Percentiles rank a stretch among this genome's conserved stretches.
Evolutionary conservation across 2,329 filamentous ascomycete genomes (phyloP).

Genomic region (Colletotrichum plurivorum): DNA sequence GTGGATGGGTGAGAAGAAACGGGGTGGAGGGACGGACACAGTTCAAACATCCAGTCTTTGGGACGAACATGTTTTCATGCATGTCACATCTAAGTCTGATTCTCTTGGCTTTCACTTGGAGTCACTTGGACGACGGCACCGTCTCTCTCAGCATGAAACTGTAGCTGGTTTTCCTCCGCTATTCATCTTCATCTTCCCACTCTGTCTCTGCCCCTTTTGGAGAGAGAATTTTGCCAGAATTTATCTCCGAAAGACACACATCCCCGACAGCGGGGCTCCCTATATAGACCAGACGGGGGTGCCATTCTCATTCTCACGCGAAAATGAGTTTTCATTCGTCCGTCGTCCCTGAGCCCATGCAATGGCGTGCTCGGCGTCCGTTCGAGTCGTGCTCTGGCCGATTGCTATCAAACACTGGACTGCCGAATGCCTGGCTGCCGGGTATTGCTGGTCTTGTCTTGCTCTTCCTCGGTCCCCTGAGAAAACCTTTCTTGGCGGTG

Average conservation of each 20-base stretch:
- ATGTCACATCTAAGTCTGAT: slow-evolving; percentile 12
- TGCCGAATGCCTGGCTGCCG: slow-evolving; percentile 1
- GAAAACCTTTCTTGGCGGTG: neutral
- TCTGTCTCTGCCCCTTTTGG: neutral
- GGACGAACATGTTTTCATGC: slow-evolving; percentile 27
- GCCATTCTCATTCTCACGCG: neutral
- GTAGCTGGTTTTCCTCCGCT: neutral
- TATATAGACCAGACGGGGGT: neutral
- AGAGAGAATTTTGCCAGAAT: neutral
- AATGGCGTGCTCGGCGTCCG: slow-evolving; percentile 34
- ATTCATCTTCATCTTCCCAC: neutral
- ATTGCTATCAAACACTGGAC: slow-evolving; percentile 7
- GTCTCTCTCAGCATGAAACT: too few relatives aligned
- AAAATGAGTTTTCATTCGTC: slow-evolving; percentile 33
- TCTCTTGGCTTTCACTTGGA: neutral
- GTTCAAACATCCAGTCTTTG: slow-evolving; percentile 4
- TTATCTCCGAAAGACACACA: slow-evolving; percentile 28
- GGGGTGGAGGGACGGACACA: neutral
- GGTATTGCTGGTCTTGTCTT: slow-evolving; percentile 6
- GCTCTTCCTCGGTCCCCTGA: neutral
- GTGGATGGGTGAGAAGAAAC: neutral
- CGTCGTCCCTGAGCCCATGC: neutral
- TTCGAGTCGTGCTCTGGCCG: slow-evolving; percentile 30
- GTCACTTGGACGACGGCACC: too few relatives aligned
- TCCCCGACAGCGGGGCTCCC: slow-evolving; percentile 27